phyloP scores from a whole-genome alignment of 1,284 basidiomycete genomes.

The Rhodotorula sp. region DNA sequence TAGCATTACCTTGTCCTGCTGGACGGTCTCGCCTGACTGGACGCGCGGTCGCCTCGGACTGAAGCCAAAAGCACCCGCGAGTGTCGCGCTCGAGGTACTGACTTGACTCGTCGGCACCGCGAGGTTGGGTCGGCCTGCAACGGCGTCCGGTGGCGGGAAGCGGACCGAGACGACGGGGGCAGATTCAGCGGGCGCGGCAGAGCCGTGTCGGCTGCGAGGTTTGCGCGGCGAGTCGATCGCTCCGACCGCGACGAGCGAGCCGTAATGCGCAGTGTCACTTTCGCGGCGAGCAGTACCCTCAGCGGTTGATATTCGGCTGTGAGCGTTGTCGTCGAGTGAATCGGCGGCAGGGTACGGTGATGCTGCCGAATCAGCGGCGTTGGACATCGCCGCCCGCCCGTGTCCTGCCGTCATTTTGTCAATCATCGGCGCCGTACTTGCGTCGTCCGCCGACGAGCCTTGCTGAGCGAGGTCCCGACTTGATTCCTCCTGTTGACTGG shows the following conservation, averaged over 20 bases:
- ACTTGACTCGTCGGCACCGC: too few species aligned
- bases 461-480: background rate
- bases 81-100: background rate
- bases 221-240: background rate
- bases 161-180: conserved; percentile 4
- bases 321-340: background rate
- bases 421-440: background rate
- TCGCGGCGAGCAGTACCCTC: background rate
- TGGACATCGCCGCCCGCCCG: too few species aligned
- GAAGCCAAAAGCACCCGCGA: conserved; percentile 1
- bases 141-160: background rate
- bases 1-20: conserved; percentile 9
- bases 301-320: too few species aligned
- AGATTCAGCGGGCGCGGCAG: background rate
- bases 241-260: background rate
- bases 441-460: background rate
- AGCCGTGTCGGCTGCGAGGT: background rate
- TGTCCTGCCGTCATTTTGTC: too few species aligned
- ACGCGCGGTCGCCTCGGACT: conserved; percentile 8
- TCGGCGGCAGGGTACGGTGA: background rate
- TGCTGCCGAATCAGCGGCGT: background rate
- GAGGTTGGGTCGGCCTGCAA: background rate
- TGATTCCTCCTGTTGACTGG: background rate
- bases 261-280: background rate
- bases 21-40: background rate